Evolutionary conservation across 495 filamentous ascomycete species (phyloP).

Genomic region (Tuber calosporum): DNA sequence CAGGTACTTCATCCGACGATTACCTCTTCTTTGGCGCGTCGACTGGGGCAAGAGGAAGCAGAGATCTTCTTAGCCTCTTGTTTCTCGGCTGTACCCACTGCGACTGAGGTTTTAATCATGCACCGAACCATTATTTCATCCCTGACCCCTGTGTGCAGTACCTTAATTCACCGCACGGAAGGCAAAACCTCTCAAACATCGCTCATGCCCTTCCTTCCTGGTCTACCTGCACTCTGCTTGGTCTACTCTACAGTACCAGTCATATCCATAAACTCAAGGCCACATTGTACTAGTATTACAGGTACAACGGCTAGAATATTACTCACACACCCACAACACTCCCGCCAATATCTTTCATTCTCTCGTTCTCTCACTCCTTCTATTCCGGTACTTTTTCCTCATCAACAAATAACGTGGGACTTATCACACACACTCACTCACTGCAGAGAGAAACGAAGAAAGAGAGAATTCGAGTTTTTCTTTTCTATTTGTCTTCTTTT

Average conservation of each 20-base stretch:
- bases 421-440: background rate
- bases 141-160: background rate
- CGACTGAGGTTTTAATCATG: background rate
- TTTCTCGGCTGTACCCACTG: background rate
- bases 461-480: background rate
- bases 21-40: background rate
- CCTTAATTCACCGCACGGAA: background rate
- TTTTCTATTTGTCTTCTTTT: background rate
- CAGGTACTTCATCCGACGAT: background rate
- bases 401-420: background rate
- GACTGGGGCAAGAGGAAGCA: background rate
- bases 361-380: background rate
- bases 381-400: background rate
- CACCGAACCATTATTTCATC: background rate
- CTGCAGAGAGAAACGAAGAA: background rate
- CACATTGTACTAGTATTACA: background rate
- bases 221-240: background rate
- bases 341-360: background rate
- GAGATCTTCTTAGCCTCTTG: background rate
- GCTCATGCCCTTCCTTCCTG: background rate
- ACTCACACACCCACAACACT: background rate
- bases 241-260: background rate
- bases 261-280: background rate
- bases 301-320: background rate
- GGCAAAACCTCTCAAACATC: background rate